These are phyloP conservation scores for Luvunga scandens DNA, from an alignment of 345 rosid species.

Conservation along the genomic window DNA sequence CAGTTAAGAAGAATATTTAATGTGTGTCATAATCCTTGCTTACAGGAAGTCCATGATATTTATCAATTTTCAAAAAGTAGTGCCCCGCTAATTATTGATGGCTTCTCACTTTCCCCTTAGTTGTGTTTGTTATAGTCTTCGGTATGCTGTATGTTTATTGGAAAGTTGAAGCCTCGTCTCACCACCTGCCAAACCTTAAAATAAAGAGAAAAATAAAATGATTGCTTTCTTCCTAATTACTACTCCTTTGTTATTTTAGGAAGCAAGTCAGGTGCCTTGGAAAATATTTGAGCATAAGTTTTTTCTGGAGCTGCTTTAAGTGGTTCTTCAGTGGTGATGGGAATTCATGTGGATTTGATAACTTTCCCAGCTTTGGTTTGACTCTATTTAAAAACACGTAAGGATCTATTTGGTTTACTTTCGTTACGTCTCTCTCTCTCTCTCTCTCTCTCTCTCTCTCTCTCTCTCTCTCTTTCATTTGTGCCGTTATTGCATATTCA, in stretches of 20 bases:
- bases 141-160: background rate
- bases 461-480: background rate
- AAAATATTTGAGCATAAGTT: slow-evolving; percentile 81
- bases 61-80: background rate
- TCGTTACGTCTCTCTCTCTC: background rate
- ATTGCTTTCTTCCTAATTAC: slow-evolving; percentile 1
- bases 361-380: slow-evolving; percentile 88
- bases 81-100: background rate
- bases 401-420: slow-evolving; percentile 26
- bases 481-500: background rate
- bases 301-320: slow-evolving; percentile 95
- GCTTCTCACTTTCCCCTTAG: background rate
- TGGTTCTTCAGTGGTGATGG: slow-evolving; percentile 98
- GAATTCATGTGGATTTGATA: slow-evolving; percentile 91
- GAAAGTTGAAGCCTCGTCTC: background rate
- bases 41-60: background rate
- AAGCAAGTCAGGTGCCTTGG: slow-evolving; percentile 88
- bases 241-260: slow-evolving; percentile 36
- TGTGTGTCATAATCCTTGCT: background rate
- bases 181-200: background rate
- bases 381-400: slow-evolving; percentile 78
- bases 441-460: background rate
- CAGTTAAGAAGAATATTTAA: background rate
- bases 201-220: background rate
- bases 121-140: background rate